phyloP scores from a whole-genome alignment of 176 grass and related monocot genomes.

The Tillandsia fasciculata region DNA sequence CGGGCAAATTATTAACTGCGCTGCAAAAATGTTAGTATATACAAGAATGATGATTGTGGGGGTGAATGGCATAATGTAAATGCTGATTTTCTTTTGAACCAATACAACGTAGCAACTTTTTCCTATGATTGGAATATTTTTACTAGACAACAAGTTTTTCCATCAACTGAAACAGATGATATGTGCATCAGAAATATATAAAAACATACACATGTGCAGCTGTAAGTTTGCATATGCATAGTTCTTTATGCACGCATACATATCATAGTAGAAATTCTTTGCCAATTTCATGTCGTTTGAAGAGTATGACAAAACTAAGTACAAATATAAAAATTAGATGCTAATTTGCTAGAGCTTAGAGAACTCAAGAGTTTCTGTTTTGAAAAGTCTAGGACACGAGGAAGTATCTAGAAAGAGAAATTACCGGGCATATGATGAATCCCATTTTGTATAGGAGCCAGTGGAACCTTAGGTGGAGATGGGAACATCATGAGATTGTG shows the following conservation, averaged over 20 bases:
- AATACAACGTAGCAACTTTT: too few species aligned
- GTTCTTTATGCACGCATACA: too few species aligned
- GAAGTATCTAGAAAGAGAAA: conserved; percentile 6
- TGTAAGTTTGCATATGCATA: too few species aligned
- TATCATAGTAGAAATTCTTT: too few species aligned
- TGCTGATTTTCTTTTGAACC: background rate
- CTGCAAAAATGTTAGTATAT: conserved; percentile 38
- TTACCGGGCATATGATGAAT: conserved; percentile 78
- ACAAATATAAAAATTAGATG: background rate
- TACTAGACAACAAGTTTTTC: too few species aligned
- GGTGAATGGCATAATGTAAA: conserved; percentile 5
- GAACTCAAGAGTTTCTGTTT: background rate
- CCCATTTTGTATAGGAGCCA: conserved; percentile 69
- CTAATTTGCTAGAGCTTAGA: background rate
- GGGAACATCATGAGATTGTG: conserved; percentile 82
- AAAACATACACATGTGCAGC: too few species aligned
- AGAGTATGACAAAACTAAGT: too few species aligned
- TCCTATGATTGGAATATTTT: too few species aligned
- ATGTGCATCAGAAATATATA: too few species aligned
- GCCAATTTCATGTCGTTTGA: too few species aligned
- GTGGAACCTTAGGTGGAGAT: conserved; percentile 49
- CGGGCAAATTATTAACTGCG: conserved; percentile 92
- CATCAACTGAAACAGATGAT: too few species aligned
- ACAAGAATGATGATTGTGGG: conserved; percentile 26
- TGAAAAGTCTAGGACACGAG: background rate